These are phyloP conservation scores for Ascoidea tarda DNA, from an alignment of 805 yeast species.

Conservation along the genomic window DNA sequence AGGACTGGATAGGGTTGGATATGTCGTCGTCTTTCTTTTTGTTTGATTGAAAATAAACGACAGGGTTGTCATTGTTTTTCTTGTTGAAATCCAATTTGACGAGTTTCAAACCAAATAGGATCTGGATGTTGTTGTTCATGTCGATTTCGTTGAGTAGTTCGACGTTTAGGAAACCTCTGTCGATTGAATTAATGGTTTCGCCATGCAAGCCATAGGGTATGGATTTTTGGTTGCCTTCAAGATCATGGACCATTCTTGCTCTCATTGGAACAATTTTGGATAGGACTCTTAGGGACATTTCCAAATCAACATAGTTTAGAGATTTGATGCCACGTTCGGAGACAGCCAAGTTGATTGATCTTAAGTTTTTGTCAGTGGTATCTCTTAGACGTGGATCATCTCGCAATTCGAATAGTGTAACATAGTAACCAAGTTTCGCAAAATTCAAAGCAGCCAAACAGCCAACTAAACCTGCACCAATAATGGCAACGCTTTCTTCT, in stretches of 20 bases:
- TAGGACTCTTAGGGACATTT: conserved; percentile 41
- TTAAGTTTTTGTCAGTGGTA: conserved; percentile 24
- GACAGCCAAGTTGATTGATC: conserved; percentile 83
- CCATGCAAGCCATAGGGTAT: conserved; percentile 61
- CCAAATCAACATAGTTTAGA: conserved; percentile 42
- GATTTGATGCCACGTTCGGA: conserved; percentile 73
- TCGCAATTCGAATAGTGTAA: conserved; percentile 59
- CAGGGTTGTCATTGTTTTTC: conserved; percentile 11
- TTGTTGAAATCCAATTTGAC: conserved; percentile 21
- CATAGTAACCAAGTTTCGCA: conserved; percentile 55
- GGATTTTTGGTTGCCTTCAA: conserved; percentile 43
- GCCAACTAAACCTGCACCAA: conserved; percentile 91
- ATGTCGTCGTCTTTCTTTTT: conserved; percentile 2
- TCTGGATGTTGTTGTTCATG: conserved; percentile 25
- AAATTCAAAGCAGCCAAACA: conserved; percentile 74
- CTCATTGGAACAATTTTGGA: conserved; percentile 66
- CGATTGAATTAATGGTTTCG: conserved; percentile 76
- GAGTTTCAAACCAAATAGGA: conserved; percentile 46
- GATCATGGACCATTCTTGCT: conserved; percentile 81
- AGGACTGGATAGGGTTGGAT: conserved; percentile 11
- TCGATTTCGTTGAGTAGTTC: conserved; percentile 51
- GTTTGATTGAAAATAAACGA: conserved; percentile 11
- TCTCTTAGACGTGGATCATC: conserved; percentile 41
- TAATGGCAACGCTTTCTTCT: conserved; percentile 33
- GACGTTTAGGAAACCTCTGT: conserved; percentile 56